A percentile compares a stretch with the other conserved stretches of the same genome.
These are phyloP conservation scores for Schizochytrium sp. DNA, from an alignment of 108 stramenopile genomes.

Conservation along the genomic window DNA sequence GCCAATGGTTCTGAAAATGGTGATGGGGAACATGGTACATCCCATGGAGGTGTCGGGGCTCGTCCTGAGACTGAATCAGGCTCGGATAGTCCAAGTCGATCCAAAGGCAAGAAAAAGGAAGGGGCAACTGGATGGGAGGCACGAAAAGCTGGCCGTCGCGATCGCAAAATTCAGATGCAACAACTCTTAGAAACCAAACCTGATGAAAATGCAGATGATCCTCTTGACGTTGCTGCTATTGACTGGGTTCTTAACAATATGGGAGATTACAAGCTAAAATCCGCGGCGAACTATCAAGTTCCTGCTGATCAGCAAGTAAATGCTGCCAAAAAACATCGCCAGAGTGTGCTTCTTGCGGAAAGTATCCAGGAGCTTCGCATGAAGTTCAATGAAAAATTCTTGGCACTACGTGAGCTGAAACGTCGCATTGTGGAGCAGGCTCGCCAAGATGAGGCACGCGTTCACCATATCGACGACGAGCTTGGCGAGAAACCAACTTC, in stretches of 20 bases:
- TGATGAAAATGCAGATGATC: conserved; percentile 74
- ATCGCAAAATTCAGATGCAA: conserved; percentile 61
- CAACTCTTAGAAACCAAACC: conserved; percentile 66
- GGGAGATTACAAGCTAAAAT: conserved; percentile 80
- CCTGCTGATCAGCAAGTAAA: conserved; percentile 76
- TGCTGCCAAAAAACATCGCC: conserved; percentile 71
- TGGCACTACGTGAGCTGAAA: conserved; percentile 70
- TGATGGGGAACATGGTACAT: background rate
- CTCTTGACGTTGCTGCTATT: conserved; percentile 71
- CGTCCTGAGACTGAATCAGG: background rate
- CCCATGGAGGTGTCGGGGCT: background rate
- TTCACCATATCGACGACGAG: background rate
- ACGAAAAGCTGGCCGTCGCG: conserved; percentile 68
- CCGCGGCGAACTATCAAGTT: conserved; percentile 73
- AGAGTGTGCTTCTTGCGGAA: conserved; percentile 75
- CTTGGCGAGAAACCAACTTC: background rate
- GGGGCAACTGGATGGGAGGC: conserved; percentile 71
- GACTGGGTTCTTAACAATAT: conserved; percentile 63
- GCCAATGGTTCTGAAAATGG: background rate
- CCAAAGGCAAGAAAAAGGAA: conserved; percentile 23
- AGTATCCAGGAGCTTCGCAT: conserved; percentile 65
- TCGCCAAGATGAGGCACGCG: background rate
- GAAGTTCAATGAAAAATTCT: conserved; percentile 73
- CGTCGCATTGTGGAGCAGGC: conserved; percentile 22
- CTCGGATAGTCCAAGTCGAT: background rate